Evolutionary conservation across 2,329 filamentous ascomycete species (phyloP), one percentile per base, ranked within the genome.

Genomic region (Alternaria gansuensis): DNA sequence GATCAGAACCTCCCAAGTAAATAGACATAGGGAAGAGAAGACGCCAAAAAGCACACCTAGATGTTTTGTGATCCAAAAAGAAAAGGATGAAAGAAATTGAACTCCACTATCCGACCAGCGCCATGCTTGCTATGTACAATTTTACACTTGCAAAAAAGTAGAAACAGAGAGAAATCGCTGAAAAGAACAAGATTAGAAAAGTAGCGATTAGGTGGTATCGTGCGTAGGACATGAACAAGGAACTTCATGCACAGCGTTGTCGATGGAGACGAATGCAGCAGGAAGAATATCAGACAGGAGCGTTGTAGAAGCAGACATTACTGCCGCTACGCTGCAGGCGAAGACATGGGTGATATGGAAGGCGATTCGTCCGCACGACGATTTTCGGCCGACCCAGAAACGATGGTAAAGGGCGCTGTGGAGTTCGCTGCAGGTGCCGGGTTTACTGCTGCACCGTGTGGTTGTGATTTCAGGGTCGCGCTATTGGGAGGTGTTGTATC

Each of bases 401-500:
- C 56, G 2, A 59, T 52, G 3, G 65, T 63, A 14, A 65, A 58
- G 2, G 62, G 62, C 9, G 54, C 54, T 3, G 52, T 50, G 5
- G 45, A 50, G 50, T 23, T 37, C 48, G 28, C 40, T 46, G 17
- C 39, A n/a, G 40, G 29, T 6, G 31, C 34, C 6, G 59, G 24
- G 29, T 50, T 53, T 23, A 51, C 41, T n/a, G 44, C 24, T 28
- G 49, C 50, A 8, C 65, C 68, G 23, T 68, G 67, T 13, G 53
- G n/a, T n/a, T 51, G 40, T 11, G 53, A 36, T 23, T 13, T 17
- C 21, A 28, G 34, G 26, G 45, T 21, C 13, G 41, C 53, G 4
- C 34, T 36, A 17, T 33, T 34, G 11, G 67, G 65, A 8, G 69
- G 65, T 10, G 68, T 69, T 28, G 62, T 66, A 7, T 77, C 75